Evolutionary conservation across 306 rosid genomes (phyloP), one percentile per base, ranked within the genome.

Genomic region (Rosa chinensis): DNA sequence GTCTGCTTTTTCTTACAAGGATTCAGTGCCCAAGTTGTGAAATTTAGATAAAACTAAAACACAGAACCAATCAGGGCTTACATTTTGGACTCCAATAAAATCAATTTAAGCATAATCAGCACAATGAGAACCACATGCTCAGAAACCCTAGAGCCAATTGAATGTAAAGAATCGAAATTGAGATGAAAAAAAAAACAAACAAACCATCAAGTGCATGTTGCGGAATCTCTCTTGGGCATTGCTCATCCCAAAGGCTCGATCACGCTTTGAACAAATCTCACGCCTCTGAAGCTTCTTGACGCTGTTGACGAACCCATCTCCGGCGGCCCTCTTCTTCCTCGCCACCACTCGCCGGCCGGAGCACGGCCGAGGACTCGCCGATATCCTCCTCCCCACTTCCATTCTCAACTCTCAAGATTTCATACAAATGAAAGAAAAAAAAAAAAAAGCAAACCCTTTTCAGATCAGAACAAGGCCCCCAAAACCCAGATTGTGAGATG

Each of bases 271-370:
- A 25, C 81, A 81, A 81, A 92, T 85, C 90, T 92, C 92, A 39
- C 97, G 97, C 49, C 80, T 48, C 35, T 87, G 92, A n/a, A 92
- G 92, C 85, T 88, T 90, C 83, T 86, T 90, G 23, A 92, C 86
- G 80, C 89, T 76, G 79, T 45, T 85, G 42, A 77, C 79, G 35
- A 81, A 81, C 25, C 81, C 88, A n/a, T 81, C 85, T 39, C 43
- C 43, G 49, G 83, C 73, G 8, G 82, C 81, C 42, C 91, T 75
- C 73, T 83, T 92, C 71, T 84, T 92, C 83, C 84, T 83, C 4
- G 97, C 97, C 55, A 88, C 63, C 49, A 92, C 71, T 18, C 97
- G 86, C 76, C 94, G 89, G 50, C 84, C 84, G 8, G 85, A 79
- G 79, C 85, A 85, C 71, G 89, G 87, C n/a, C 92, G 83, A 56